Evolutionary conservation across 305 asterid genomes (phyloP), one percentile per base, ranked within the genome.

Genomic region (Salvia sclarea): DNA sequence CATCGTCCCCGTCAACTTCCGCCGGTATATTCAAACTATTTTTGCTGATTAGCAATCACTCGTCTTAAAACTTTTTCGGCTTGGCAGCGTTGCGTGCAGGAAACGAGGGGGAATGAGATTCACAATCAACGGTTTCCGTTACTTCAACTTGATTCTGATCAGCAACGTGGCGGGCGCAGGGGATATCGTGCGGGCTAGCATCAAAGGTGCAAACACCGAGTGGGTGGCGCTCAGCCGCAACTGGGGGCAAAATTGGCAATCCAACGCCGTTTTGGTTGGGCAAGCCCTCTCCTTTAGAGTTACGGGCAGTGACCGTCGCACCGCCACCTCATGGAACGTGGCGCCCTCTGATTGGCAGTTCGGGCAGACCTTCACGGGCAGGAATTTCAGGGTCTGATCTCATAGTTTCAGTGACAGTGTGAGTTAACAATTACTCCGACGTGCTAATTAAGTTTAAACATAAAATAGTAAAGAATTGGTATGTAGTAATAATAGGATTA

Each of bases 241-340:
- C 8, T 85, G 95, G 96, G 96, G 97, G 0, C 95, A 88, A 61
- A 90, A 90, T 21, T 90, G 97, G 97, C 88, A 90, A 70, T 74
- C 89, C 1, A 78, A 81, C 35, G 38, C 80, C 0, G 68, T 74
- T 1, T 43, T 90, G 66, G 78, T 33, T 0, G 95, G 91, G 2
- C 92, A 90, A 48, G 72, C 96, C 2, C 83, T 90, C 21, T 90
- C 96, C 6, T 85, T 90, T 22, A 79, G 89, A 4, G 91, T 90
- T 5, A 81, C 75, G 60, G 81, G 75, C 2, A 87, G 96, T 8
- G 96, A 90, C 33, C 83, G 47, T 12, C 88, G 96, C 6, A 58
- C 78, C 4, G 78, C 92, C 9, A 85, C 92, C 8, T 82, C 95
- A 0, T 81, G 83, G 92, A 85, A 90, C 79, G 71, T 85, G 38